Evolutionary conservation across 306 rosid genomes (phyloP).

Genomic region (Trifolium pratense): DNA sequence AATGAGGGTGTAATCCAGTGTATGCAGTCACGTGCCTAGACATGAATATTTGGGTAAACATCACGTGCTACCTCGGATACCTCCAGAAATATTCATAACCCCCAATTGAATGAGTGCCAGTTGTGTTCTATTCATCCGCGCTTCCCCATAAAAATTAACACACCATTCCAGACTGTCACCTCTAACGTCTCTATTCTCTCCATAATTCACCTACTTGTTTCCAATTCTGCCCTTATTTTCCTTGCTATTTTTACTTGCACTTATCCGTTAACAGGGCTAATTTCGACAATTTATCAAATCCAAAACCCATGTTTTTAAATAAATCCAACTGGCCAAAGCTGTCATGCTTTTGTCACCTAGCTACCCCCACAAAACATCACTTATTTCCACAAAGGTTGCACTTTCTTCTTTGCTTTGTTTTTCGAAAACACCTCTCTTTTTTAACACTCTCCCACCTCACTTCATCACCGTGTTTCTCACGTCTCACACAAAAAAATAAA

Average conservation of each 20-base stretch:
- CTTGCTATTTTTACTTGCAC: not conserved
- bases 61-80: constrained; percentile 77
- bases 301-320: not conserved
- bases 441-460: not conserved
- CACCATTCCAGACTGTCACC: constrained; percentile 66
- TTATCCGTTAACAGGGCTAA: constrained; percentile 13
- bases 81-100: constrained; percentile 27
- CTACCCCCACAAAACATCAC: constrained; percentile 39
- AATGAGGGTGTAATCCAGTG: not conserved
- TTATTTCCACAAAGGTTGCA: constrained; percentile 46
- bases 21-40: constrained; percentile 52
- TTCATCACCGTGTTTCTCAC: constrained; percentile 41
- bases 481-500: constrained; percentile 35
- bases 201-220: not conserved
- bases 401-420: constrained; percentile 8
- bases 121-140: constrained; percentile 51
- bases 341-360: constrained; percentile 63
- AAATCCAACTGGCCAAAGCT: constrained; percentile 59
- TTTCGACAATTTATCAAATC: not conserved
- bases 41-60: constrained; percentile 15
- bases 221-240: constrained; percentile 37
- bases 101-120: constrained; percentile 58
- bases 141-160: constrained; percentile 61
- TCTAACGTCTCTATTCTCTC: constrained; percentile 49
- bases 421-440: constrained; percentile 10